Percentiles rank a stretch among this genome's conserved stretches.
phyloP scores from a whole-genome alignment of 2,329 filamentous ascomycete genomes.

The Cladophialophora exuberans region DNA sequence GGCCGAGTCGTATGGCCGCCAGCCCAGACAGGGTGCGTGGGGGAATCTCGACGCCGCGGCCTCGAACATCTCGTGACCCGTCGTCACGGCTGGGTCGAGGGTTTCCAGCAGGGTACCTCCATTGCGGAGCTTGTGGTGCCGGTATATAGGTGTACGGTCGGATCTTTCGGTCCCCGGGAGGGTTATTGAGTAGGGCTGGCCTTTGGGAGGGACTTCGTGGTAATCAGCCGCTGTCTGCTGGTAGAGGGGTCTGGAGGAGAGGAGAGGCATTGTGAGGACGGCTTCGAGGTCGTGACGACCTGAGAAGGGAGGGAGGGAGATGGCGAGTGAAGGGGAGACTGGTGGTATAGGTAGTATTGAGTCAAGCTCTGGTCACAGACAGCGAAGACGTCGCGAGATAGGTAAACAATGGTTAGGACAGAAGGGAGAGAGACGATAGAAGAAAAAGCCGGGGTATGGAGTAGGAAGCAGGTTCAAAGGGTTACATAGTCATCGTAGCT shows the following conservation, averaged over 20 bases:
- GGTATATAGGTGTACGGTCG: constrained; percentile 75
- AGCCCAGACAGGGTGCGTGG: constrained; percentile 70
- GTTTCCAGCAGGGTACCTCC: constrained; percentile 72
- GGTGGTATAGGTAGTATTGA: too few relatives aligned
- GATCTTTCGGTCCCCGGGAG: constrained; percentile 74
- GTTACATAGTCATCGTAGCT: too few relatives aligned
- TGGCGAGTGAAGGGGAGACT: not conserved
- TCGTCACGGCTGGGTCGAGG: constrained; percentile 70
- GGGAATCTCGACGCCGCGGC: constrained; percentile 45
- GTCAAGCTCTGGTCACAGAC: too few relatives aligned
- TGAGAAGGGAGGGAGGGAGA: not conserved
- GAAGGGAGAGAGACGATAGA: not conserved
- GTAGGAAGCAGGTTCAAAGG: too few relatives aligned
- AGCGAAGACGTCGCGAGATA: too few relatives aligned
- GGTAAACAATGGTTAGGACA: not conserved
- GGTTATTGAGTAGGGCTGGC: constrained; percentile 76
- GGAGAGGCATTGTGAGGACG: constrained; percentile 39
- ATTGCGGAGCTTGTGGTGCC: constrained; percentile 78
- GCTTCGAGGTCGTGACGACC: not conserved
- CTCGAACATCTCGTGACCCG: constrained; percentile 82
- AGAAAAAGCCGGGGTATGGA: not conserved
- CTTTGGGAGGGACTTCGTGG: constrained; percentile 67
- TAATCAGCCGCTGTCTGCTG: constrained; percentile 54
- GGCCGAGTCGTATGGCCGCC: constrained; percentile 74
- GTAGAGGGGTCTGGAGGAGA: constrained; percentile 40